A percentile compares a stretch with the other conserved stretches of the same genome.
Conservation (phyloP, 352 stramenopile genomes). For the Globisporangium alternatum region DNA sequence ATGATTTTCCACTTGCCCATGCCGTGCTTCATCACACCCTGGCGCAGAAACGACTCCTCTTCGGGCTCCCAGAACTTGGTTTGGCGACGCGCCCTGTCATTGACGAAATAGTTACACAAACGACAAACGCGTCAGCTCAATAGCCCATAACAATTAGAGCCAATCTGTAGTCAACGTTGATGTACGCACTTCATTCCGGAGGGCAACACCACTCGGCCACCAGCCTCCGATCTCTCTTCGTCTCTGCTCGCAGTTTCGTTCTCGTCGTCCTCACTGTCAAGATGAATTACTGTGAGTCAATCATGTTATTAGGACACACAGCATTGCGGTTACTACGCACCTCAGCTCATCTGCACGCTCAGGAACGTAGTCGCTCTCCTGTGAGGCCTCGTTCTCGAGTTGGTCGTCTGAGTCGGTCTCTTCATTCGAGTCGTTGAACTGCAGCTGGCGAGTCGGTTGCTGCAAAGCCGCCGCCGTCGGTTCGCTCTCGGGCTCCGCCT, state of each 20-base stretch:
- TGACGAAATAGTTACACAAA: neutral
- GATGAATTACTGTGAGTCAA: neutral
- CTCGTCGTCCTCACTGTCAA: neutral
- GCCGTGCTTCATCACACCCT: constrained; percentile 39
- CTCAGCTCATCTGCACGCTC: neutral
- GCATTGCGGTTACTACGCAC: neutral
- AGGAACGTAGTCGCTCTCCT: constrained; percentile 5
- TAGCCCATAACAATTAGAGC: neutral
- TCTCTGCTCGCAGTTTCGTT: constrained; percentile 2
- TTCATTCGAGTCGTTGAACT: constrained; percentile 25
- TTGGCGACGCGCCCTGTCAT: constrained; percentile 20
- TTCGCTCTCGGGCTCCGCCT: constrained; percentile 5
- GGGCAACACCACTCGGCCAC: neutral
- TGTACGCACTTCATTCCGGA: neutral
- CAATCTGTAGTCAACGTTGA: neutral
- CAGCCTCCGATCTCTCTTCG: neutral
- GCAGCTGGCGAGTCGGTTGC: constrained; percentile 25
- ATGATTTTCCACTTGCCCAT: constrained; percentile 50
- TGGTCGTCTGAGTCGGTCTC: constrained; percentile 3
- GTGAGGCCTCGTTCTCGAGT: neutral
- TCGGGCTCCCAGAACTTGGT: constrained; percentile 39
- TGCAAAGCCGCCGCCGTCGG: neutral
- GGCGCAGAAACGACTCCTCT: constrained; percentile 40
- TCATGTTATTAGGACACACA: neutral
- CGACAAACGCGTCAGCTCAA: neutral